Conservation (phyloP, 768 basidiomycete species). For the Auricularia sp. region DNA sequence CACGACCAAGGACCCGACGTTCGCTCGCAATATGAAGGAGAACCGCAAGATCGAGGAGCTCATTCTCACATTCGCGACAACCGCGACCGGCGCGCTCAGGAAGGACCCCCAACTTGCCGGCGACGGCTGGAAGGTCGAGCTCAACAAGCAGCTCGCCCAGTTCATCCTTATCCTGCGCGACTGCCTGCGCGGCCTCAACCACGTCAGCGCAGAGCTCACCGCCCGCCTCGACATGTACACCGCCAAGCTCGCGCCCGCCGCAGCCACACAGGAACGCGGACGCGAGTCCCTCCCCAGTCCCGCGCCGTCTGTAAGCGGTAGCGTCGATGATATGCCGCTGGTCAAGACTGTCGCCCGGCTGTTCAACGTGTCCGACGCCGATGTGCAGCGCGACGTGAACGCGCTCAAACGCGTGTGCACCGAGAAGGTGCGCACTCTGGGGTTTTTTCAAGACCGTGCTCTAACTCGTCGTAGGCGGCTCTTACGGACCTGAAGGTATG, state of each 20-base stretch:
- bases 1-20: slow-evolving; percentile 74
- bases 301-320: slow-evolving; percentile 37
- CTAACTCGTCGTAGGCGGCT: slow-evolving; percentile 46
- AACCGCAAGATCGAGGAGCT: slow-evolving; percentile 96
- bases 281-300: too few species aligned
- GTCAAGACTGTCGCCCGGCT: slow-evolving; percentile 57
- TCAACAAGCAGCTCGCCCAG: slow-evolving; percentile 83
- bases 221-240: slow-evolving; percentile 77
- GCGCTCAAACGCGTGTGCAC: slow-evolving; percentile 53
- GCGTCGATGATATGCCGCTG: slow-evolving; percentile 65
- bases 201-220: slow-evolving; percentile 75
- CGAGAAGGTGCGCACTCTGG: slow-evolving; percentile 48
- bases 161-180: slow-evolving; percentile 84
- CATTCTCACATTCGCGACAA: slow-evolving; percentile 90
- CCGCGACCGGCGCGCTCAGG: slow-evolving; percentile 77
- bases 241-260: slow-evolving; percentile 56
- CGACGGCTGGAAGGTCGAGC: slow-evolving; percentile 86
- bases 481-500: slow-evolving; percentile 75
- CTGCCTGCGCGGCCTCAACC: slow-evolving; percentile 57
- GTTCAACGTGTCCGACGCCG: slow-evolving; percentile 62
- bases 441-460: too few species aligned
- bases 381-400: slow-evolving; percentile 67
- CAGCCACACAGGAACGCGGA: background rate
- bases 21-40: slow-evolving; percentile 87
- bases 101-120: slow-evolving; percentile 77